Evolutionary conservation across 495 filamentous ascomycete species (phyloP), one percentile per base, ranked within the genome.

Genomic region (Schizothecium vesticola): DNA sequence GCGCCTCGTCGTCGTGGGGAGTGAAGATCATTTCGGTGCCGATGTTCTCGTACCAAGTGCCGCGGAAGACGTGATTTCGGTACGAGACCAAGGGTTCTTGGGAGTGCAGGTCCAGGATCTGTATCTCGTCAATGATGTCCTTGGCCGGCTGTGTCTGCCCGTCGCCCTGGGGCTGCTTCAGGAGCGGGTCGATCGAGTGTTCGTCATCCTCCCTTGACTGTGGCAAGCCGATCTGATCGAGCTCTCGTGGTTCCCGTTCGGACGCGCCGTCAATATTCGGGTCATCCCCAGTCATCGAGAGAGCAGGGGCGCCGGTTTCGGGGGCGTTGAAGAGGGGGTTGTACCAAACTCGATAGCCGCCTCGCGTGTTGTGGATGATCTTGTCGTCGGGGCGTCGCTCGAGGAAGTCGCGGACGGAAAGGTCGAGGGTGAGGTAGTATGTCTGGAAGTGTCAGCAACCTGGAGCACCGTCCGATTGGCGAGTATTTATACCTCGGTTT

Each of bases 1-100:
- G 64, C 69, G 68, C 70, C 61, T 76, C 79, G 26, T 74, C 75
- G 67, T 80, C 82, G 61, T 83, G 86, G 1, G 78, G 77, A 0
- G 86, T 79, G 65, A 97, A 88, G 66, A 93, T 82, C 69, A 96
- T 74, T 61, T 96, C 91, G 0, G 92, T 95, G 33, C 93, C 93
- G 3, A 94, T 83, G 67, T 91, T 90, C 59, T 89, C 83, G 31
- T 84, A 84, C 93, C 93, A 97, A 29, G 84, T 75, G 66, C 92
- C 94, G 70, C 85, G 88, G 76, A 91, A 93, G 36, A 93, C 79
- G 63, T 87, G 86, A 59, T 89, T 89, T 58, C 89, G 82, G 81
- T 94, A 93, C 4, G 88, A 87, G 59, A 95, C 80, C 31, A 96
- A 77, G 0, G 93, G 93, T 68, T 91, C 82, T 0, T 74, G 58